Percentiles rank a stretch among this genome's conserved stretches.
Evolutionary conservation across 2,329 filamentous ascomycete genomes (phyloP).

Genomic region (Verticillium dahliae): DNA sequence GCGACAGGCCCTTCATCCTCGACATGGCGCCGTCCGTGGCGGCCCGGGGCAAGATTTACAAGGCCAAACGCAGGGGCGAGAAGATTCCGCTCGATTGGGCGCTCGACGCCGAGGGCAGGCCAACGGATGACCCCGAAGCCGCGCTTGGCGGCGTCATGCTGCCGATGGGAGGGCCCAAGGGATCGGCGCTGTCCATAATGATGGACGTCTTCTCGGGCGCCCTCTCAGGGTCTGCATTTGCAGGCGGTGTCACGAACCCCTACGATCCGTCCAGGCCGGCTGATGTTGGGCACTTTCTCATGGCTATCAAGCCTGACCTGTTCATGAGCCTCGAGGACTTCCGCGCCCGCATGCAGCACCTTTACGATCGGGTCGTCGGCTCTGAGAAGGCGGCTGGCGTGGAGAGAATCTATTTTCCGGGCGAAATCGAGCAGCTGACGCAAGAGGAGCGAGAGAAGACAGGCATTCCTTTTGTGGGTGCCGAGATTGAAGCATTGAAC

Average conservation of each 20-base stretch:
- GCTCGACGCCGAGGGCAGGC: constrained; percentile 60
- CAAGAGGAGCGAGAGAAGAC: constrained; percentile 42
- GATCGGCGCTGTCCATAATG: constrained; percentile 70
- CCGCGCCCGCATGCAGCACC: constrained; percentile 49
- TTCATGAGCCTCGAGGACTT: constrained; percentile 69
- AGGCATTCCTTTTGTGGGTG: constrained; percentile 53
- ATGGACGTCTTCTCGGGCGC: constrained; percentile 87
- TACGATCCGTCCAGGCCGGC: constrained; percentile 65
- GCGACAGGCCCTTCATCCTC: constrained; percentile 59
- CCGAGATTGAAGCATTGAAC: constrained; percentile 50
- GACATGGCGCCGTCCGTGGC: constrained; percentile 68
- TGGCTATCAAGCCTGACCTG: constrained; percentile 68
- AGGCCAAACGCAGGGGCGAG: constrained; percentile 59
- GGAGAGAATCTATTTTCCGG: constrained; percentile 54
- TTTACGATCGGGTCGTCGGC: constrained; percentile 47
- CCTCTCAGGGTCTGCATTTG: constrained; percentile 70
- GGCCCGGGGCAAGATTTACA: constrained; percentile 67
- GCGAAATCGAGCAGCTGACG: constrained; percentile 53
- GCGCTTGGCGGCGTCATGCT: constrained; percentile 76
- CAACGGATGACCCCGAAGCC: constrained; percentile 63
- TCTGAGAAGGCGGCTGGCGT: constrained; percentile 49
- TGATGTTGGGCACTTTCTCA: constrained; percentile 68
- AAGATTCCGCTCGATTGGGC: constrained; percentile 71
- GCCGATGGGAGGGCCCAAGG: constrained; percentile 80
- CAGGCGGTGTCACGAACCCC: constrained; percentile 67